Percentiles rank a stretch among this genome's conserved stretches.
Evolutionary conservation across 805 yeast genomes (phyloP).

Genomic region (Metschnikowia aberdeeniae): DNA sequence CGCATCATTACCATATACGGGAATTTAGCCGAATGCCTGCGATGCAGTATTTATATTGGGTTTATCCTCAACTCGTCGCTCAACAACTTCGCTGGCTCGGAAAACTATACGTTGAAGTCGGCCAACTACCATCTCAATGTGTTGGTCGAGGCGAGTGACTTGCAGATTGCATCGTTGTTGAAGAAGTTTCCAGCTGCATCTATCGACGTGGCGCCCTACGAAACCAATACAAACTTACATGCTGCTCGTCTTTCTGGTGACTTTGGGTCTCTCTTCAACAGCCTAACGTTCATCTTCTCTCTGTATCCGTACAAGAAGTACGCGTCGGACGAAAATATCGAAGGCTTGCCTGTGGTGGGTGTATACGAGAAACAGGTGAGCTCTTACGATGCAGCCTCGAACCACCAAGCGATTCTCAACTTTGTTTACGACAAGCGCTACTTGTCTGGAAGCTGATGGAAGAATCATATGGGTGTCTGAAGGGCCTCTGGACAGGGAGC

Average conservation of each 20-base stretch:
- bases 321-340: constrained; percentile 9
- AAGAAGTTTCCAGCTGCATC: constrained; percentile 2
- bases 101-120: constrained; percentile 31
- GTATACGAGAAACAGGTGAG: constrained; percentile 9
- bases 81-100: constrained; percentile 23
- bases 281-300: constrained; percentile 4
- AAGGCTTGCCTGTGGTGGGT: constrained; percentile 10
- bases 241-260: constrained; percentile 11
- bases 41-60: constrained; percentile 24
- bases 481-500: too few species aligned
- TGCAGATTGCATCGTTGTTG: constrained; percentile 2
- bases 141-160: constrained; percentile 11
- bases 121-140: constrained; percentile 22
- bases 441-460: neutral
- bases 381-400: constrained; percentile 1
- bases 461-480: too few species aligned
- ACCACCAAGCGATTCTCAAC: constrained; percentile 5
- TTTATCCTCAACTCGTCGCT: constrained; percentile 24
- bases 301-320: constrained; percentile 6
- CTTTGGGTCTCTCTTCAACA: constrained; percentile 13
- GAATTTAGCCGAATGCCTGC: constrained; percentile 16
- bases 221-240: constrained; percentile 8
- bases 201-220: constrained; percentile 10
- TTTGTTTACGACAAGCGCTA: constrained; percentile 6
- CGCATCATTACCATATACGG: constrained; percentile 31